phyloP scores from a whole-genome alignment of 2,329 filamentous ascomycete species.

The Talaromyces sp. region DNA sequence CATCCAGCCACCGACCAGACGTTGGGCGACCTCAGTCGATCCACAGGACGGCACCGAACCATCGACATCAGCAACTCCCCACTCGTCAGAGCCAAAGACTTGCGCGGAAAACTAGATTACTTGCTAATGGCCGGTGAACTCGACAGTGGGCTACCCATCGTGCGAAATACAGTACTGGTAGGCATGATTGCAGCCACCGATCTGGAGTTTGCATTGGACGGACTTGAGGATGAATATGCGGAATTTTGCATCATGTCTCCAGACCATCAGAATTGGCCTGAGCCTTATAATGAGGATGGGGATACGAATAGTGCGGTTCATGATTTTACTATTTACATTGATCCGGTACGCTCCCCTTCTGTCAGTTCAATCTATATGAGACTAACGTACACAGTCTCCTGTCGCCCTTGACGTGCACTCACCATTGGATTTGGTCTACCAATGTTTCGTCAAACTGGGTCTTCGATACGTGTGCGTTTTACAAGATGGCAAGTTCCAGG shows the following conservation, averaged over 20 bases:
- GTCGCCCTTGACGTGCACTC: slow-evolving; percentile 82
- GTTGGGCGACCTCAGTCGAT: slow-evolving; percentile 77
- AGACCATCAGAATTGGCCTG: slow-evolving; percentile 26
- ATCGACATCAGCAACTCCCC: slow-evolving; percentile 87
- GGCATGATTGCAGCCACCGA: slow-evolving; percentile 92
- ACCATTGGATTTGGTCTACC: slow-evolving; percentile 91
- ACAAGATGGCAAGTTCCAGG: slow-evolving; percentile 76
- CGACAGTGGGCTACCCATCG: slow-evolving; percentile 83
- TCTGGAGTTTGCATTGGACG: slow-evolving; percentile 86
- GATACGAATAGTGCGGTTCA: slow-evolving; percentile 58
- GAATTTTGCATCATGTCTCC: slow-evolving; percentile 75
- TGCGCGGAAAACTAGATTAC: slow-evolving; percentile 74
- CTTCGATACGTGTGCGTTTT: slow-evolving; percentile 88
- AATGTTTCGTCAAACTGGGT: slow-evolving; percentile 92
- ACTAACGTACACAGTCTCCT: slow-evolving; percentile 56
- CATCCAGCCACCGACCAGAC: slow-evolving; percentile 87
- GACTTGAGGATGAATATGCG: slow-evolving; percentile 67
- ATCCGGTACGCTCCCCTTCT: slow-evolving; percentile 57
- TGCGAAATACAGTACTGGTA: slow-evolving; percentile 72
- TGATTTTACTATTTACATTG: slow-evolving; percentile 87
- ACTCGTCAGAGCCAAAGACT: slow-evolving; percentile 66
- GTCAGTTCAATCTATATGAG: slow-evolving; percentile 1
- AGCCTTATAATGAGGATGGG: slow-evolving; percentile 34
- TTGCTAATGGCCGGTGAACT: slow-evolving; percentile 83
- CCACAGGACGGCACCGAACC: slow-evolving; percentile 66